Conservation (phyloP, 805 yeast species). For the Debaryomyces castellii region DNA sequence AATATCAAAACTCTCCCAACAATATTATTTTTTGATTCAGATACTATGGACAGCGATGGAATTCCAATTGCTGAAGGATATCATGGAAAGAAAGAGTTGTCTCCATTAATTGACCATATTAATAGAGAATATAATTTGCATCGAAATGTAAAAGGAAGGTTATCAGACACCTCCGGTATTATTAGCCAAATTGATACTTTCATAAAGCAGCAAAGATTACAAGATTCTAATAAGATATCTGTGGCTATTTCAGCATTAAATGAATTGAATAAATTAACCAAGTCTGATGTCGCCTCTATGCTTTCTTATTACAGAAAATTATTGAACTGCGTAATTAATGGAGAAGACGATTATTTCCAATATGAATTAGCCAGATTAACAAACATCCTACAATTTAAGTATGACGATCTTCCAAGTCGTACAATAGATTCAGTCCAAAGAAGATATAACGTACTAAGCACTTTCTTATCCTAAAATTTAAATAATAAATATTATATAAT, state of each 20-base stretch:
- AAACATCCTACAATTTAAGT: slow-evolving; percentile 35
- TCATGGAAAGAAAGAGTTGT: slow-evolving; percentile 22
- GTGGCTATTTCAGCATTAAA: slow-evolving; percentile 9
- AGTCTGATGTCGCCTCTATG: slow-evolving; percentile 16
- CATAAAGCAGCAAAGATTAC: slow-evolving; percentile 3
- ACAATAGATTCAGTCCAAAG: slow-evolving; percentile 51
- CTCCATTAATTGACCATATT: slow-evolving; percentile 20
- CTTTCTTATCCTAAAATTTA: slow-evolving; percentile 7
- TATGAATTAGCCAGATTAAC: slow-evolving; percentile 49
- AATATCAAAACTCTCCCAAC: slow-evolving; percentile 53
- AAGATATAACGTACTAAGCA: slow-evolving; percentile 49
- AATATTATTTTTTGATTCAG: slow-evolving; percentile 46
- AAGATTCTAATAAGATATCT: not conserved
- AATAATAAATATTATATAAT: slow-evolving; percentile 6
- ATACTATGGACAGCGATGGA: slow-evolving; percentile 18
- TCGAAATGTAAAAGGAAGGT: slow-evolving; percentile 32
- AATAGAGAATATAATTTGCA: slow-evolving; percentile 28
- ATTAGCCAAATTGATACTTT: slow-evolving; percentile 19
- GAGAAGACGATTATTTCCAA: slow-evolving; percentile 42
- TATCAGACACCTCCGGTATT: slow-evolving; percentile 31
- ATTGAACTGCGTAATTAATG: slow-evolving; percentile 43
- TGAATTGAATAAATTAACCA: slow-evolving; percentile 8
- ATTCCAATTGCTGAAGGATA: slow-evolving; percentile 24
- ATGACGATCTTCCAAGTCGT: slow-evolving; percentile 33
- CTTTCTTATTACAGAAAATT: slow-evolving; percentile 50